Conservation (phyloP, 2,329 filamentous ascomycete genomes). For the Ceratocystiopsis brevicomis region DNA sequence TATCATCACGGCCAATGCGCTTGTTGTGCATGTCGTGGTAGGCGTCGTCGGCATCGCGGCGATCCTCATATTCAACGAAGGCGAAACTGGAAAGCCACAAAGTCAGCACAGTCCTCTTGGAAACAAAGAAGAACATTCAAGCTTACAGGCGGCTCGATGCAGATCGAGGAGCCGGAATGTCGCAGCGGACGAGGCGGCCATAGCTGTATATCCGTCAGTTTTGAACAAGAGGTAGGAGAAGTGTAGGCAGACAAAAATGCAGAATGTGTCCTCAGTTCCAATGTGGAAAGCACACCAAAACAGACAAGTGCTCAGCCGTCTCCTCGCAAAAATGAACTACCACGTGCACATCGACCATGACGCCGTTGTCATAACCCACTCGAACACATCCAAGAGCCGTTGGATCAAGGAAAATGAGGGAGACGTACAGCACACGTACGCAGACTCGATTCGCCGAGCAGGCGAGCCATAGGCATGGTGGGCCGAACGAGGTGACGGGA, state of each 20-base stretch:
- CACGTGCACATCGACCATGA: no score
- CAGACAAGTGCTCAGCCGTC: no score
- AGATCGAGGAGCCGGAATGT: slow-evolving; percentile 90
- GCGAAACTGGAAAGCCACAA: slow-evolving; percentile 46
- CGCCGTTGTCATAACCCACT: no score
- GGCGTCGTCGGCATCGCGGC: slow-evolving; percentile 93
- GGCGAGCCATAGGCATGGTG: no score
- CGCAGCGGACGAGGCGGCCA: slow-evolving; percentile 91
- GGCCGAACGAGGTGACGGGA: no score
- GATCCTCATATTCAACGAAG: slow-evolving; percentile 97
- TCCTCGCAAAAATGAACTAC: no score
- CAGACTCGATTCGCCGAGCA: no score
- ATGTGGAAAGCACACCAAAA: neutral
- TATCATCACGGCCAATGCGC: slow-evolving; percentile 84
- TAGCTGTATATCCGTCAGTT: slow-evolving; percentile 49
- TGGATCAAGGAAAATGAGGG: no score
- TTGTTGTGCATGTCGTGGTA: slow-evolving; percentile 99
- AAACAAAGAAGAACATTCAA: neutral
- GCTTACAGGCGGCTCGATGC: slow-evolving; percentile 86
- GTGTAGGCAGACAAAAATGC: slow-evolving; percentile 6
- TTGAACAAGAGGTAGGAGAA: slow-evolving; percentile 2
- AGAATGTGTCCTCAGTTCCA: neutral
- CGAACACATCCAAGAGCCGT: no score
- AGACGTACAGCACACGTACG: no score
- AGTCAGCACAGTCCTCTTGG: neutral